Conservation (phyloP, 169 alveolate genomes). For the Eimeria falciformis region DNA sequence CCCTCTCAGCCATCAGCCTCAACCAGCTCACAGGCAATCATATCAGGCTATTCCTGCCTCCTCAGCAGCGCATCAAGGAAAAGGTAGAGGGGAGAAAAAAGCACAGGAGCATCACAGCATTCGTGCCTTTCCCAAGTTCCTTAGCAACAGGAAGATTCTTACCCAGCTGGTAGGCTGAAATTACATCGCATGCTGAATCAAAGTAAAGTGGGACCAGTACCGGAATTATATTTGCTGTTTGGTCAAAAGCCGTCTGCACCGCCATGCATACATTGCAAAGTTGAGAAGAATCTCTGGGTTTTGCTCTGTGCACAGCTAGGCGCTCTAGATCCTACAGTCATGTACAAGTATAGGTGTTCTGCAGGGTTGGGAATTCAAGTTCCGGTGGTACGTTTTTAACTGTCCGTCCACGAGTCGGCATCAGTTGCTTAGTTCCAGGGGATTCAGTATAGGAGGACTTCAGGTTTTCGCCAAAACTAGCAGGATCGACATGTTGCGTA, state of each 20-base stretch:
- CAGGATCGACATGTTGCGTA: not conserved
- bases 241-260: too few species aligned
- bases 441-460: not conserved
- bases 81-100: not conserved
- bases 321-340: not conserved
- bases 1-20: too few species aligned
- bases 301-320: constrained; percentile 9
- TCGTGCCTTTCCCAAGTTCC: constrained; percentile 25
- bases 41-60: too few species aligned
- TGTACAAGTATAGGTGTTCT: constrained; percentile 52
- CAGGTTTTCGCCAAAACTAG: not conserved
- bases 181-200: not conserved
- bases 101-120: not conserved
- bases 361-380: constrained; percentile 67
- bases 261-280: not conserved
- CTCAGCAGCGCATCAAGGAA: not conserved
- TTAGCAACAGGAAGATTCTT: not conserved
- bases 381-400: constrained; percentile 15
- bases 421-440: too few species aligned
- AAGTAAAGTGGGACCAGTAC: too few species aligned
- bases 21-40: too few species aligned
- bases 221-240: too few species aligned
- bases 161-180: not conserved
- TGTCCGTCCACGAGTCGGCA: not conserved
- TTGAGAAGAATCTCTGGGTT: not conserved